Evolutionary conservation across 495 filamentous ascomycete genomes (phyloP).

Genomic region (Pseudomonodictys pantanalensis): DNA sequence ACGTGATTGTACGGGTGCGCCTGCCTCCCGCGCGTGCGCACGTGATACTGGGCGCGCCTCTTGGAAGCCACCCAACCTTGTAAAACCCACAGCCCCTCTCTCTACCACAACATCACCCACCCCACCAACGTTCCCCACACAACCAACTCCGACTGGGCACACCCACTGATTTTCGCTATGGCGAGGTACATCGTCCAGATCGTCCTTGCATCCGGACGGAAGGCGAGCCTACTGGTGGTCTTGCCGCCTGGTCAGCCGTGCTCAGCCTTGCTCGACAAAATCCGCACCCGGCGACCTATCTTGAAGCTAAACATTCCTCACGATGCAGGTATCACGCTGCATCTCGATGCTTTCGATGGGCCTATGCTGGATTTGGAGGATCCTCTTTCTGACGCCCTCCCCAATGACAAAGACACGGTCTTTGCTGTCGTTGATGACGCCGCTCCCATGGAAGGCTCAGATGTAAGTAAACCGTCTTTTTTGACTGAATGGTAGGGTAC

Average conservation of each 20-base stretch:
- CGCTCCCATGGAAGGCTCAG: background rate
- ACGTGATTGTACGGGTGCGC: too few species aligned
- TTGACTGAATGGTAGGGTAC: too few species aligned
- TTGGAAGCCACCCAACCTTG: too few species aligned
- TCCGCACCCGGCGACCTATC: background rate
- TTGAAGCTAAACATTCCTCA: background rate
- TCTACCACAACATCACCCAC: too few species aligned
- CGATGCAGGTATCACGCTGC: constrained; percentile 1
- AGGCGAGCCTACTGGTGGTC: background rate
- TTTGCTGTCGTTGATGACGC: constrained; percentile 19
- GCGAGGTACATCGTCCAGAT: constrained; percentile 9
- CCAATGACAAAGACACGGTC: constrained; percentile 14
- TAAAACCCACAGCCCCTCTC: too few species aligned
- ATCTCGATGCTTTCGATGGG: constrained; percentile 23
- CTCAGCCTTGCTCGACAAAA: constrained; percentile 2
- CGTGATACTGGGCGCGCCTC: too few species aligned
- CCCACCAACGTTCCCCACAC: background rate
- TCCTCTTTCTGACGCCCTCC: constrained; percentile 21
- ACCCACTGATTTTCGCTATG: background rate
- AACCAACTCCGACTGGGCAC: background rate
- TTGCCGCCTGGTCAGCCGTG: background rate
- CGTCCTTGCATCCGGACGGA: background rate
- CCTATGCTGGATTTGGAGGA: constrained; percentile 29
- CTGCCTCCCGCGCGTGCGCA: too few species aligned
- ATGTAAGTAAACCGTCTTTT: background rate